Conservation (phyloP, 352 stramenopile genomes). For the Pythium vanterpoolii region DNA sequence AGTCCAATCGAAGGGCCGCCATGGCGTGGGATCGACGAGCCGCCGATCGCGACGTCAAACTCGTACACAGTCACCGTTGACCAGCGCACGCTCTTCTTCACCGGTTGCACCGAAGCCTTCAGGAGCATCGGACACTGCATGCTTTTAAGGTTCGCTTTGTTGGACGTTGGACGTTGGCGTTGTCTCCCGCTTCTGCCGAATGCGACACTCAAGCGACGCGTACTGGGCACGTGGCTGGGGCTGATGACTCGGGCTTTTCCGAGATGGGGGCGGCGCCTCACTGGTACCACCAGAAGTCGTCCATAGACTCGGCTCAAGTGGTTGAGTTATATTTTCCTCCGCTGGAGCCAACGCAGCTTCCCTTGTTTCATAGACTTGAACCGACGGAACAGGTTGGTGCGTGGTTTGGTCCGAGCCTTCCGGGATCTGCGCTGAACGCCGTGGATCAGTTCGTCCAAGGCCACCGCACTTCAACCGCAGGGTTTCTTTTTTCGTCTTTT, state of each 20-base stretch:
- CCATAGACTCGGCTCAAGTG: conserved; percentile 2
- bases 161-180: no score
- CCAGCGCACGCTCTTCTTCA: conserved; percentile 28
- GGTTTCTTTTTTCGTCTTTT: conserved; percentile 27
- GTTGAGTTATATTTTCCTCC: conserved; percentile 33
- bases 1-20: conserved; percentile 27
- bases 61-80: conserved; percentile 31
- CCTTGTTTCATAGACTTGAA: conserved; percentile 17
- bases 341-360: conserved; percentile 12
- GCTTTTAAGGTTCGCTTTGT: not conserved
- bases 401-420: conserved; percentile 9
- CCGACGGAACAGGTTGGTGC: conserved; percentile 10
- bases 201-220: conserved; percentile 9
- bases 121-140: not conserved
- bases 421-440: not conserved
- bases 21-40: conserved; percentile 23
- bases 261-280: conserved; percentile 19
- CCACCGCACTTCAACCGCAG: not conserved
- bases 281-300: not conserved
- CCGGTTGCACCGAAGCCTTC: not conserved
- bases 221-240: not conserved
- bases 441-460: no score
- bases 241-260: conserved; percentile 7
- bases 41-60: conserved; percentile 25
- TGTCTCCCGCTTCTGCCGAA: not conserved